These are phyloP conservation scores for Trichoderma sp. DNA, from an alignment of 2,329 filamentous ascomycete genomes.

Conservation along the genomic window DNA sequence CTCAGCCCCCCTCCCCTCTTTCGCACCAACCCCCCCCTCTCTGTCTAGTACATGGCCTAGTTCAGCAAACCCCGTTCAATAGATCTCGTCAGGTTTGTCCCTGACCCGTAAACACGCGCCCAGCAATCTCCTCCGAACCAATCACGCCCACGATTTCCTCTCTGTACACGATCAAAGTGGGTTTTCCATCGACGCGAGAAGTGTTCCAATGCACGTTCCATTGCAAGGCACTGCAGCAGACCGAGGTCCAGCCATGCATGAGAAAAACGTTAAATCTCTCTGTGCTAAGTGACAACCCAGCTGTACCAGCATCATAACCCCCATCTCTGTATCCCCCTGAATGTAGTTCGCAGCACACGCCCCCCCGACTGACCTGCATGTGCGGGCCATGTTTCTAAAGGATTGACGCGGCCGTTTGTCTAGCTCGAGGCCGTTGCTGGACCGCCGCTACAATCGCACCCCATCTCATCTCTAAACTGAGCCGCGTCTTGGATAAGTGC, in stretches of 20 bases:
- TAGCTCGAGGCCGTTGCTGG: neutral
- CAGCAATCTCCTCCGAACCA: neutral
- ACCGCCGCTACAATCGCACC: slow-evolving; percentile 13
- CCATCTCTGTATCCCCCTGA: neutral
- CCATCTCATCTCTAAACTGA: slow-evolving; percentile 14
- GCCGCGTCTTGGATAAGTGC: neutral
- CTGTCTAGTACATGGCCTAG: neutral
- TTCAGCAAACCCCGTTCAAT: slow-evolving; percentile 1
- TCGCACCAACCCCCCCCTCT: neutral
- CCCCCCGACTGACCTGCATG: neutral
- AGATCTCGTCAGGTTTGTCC: slow-evolving; percentile 8
- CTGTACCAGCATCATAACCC: neutral
- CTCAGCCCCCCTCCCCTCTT: neutral
- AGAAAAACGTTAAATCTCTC: neutral
- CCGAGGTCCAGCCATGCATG: neutral
- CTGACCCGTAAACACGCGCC: neutral
- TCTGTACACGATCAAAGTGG: neutral
- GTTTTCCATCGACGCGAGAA: neutral
- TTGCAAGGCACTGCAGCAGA: neutral
- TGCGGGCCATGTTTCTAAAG: neutral
- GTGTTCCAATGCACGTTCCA: neutral
- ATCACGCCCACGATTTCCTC: neutral
- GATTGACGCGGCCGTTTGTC: neutral
- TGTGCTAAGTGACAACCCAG: neutral
- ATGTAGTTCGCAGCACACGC: neutral